These are phyloP conservation scores for Trichoderma sp. DNA, from an alignment of 2,329 filamentous ascomycete species.

Conservation along the genomic window DNA sequence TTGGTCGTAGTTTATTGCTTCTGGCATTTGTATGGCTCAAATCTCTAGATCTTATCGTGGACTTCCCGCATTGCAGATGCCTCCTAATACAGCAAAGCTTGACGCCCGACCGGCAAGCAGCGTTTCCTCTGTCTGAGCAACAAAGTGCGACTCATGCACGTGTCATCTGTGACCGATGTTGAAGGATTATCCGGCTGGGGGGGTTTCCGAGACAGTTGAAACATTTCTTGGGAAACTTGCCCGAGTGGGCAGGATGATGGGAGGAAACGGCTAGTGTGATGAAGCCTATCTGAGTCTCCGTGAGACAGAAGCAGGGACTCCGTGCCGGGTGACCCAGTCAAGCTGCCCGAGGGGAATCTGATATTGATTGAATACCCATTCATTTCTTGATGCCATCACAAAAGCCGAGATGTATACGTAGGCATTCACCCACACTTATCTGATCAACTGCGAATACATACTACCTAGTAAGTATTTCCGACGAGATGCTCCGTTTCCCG, in stretches of 20 bases:
- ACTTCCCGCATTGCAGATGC: too few relatives aligned
- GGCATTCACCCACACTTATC: neutral
- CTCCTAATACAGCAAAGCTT: neutral
- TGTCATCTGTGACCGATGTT: neutral
- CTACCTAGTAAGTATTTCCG: too few relatives aligned
- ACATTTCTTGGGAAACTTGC: conserved; percentile 6
- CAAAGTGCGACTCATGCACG: neutral
- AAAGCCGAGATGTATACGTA: neutral
- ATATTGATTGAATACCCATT: neutral
- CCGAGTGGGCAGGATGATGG: neutral
- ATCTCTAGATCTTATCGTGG: neutral
- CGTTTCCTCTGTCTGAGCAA: neutral
- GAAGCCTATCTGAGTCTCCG: neutral
- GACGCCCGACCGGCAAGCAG: neutral
- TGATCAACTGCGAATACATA: neutral
- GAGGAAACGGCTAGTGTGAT: neutral
- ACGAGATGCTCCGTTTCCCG: neutral
- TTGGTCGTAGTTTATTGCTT: neutral
- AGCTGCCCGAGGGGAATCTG: neutral
- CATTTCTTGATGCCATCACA: neutral
- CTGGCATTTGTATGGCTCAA: neutral
- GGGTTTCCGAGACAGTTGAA: conserved; percentile 13
- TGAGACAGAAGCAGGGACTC: neutral
- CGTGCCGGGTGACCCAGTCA: neutral
- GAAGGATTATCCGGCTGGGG: neutral